Evolutionary conservation across 345 rosid genomes (phyloP).

Genomic region (Pistacia vera): DNA sequence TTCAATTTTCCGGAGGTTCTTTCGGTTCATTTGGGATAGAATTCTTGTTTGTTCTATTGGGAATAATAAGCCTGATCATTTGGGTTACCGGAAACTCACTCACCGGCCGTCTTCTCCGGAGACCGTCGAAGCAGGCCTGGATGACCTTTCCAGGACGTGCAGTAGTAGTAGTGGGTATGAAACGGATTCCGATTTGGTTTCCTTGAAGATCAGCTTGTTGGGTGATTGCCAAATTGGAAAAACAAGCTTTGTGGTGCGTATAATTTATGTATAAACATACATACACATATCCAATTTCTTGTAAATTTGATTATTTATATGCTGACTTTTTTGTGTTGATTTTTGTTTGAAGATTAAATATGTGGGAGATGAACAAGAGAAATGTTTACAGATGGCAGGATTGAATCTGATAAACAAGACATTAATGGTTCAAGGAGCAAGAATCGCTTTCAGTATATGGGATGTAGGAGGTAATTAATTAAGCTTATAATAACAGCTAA

Average conservation of each 20-base stretch:
- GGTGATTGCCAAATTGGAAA: slow-evolving; percentile 97
- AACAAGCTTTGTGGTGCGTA: slow-evolving; percentile 80
- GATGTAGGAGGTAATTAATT: slow-evolving; percentile 76
- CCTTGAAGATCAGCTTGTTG: slow-evolving; percentile 83
- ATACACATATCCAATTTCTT: neutral
- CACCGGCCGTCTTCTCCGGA: slow-evolving; percentile 45
- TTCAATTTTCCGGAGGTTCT: slow-evolving; percentile 60
- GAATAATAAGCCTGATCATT: slow-evolving; percentile 31
- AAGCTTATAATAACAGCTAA: too few species aligned
- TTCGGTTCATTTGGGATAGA: slow-evolving; percentile 74
- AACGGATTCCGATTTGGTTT: slow-evolving; percentile 79
- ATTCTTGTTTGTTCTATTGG: slow-evolving; percentile 76
- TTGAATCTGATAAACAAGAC: slow-evolving; percentile 79
- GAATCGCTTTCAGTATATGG: slow-evolving; percentile 91
- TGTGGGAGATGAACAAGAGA: slow-evolving; percentile 80
- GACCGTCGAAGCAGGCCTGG: slow-evolving; percentile 24
- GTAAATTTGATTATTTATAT: neutral
- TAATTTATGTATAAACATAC: neutral
- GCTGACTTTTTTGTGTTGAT: neutral
- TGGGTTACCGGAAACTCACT: slow-evolving; percentile 51
- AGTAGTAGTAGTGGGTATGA: slow-evolving; percentile 33
- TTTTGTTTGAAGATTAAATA: slow-evolving; percentile 59
- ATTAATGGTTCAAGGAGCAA: slow-evolving; percentile 71
- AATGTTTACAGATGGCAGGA: slow-evolving; percentile 74
- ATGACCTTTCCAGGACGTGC: slow-evolving; percentile 22